These are phyloP conservation scores for Cucurbita maxima DNA, from an alignment of 306 rosid species.

Conservation along the genomic window DNA sequence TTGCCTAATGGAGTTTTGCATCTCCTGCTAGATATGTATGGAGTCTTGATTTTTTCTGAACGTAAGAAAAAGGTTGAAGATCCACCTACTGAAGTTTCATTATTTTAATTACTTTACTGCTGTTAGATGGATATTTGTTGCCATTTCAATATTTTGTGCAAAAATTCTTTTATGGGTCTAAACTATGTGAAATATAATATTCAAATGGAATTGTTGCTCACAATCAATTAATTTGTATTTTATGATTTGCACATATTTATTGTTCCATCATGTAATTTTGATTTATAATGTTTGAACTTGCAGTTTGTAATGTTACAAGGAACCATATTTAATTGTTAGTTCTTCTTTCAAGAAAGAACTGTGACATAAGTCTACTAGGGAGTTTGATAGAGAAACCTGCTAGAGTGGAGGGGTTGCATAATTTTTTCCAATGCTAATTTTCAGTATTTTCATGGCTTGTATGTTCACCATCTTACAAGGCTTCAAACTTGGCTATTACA, in stretches of 20 bases:
- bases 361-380: not conserved
- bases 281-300: not conserved
- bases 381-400: not conserved
- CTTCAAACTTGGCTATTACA: slow-evolving; percentile 27
- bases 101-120: not conserved
- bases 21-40: not conserved
- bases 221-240: not conserved
- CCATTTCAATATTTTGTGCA: not conserved
- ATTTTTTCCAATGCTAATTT: not conserved
- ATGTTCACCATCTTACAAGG: not conserved
- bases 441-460: not conserved
- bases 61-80: not conserved
- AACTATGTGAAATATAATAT: not conserved
- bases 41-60: not conserved
- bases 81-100: not conserved
- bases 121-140: not conserved
- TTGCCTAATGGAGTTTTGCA: not conserved
- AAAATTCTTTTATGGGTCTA: not conserved
- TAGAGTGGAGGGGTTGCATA: not conserved
- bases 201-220: not conserved
- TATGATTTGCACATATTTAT: not conserved
- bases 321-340: not conserved
- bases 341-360: not conserved
- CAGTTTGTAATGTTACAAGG: not conserved
- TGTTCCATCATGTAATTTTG: not conserved